These are phyloP conservation scores for Zymoseptoria ardabiliae DNA, from an alignment of 2,329 filamentous ascomycete genomes.

Conservation along the genomic window DNA sequence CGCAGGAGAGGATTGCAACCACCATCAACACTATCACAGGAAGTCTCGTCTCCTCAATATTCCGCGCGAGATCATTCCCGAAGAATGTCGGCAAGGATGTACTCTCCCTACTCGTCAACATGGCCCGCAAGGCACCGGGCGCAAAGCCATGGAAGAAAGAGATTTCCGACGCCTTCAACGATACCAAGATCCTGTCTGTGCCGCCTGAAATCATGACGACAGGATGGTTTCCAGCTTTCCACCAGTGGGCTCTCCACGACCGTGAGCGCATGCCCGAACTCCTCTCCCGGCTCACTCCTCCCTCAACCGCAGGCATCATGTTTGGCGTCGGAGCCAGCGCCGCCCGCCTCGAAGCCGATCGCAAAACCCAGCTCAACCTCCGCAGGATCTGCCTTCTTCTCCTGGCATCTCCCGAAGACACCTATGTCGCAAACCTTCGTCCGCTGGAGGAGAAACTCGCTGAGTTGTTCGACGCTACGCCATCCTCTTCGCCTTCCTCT, in stretches of 20 bases:
- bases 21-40: slow-evolving; percentile 75
- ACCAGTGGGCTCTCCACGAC: slow-evolving; percentile 76
- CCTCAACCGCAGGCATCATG: slow-evolving; percentile 89
- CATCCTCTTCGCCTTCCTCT: slow-evolving; percentile 85
- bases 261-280: slow-evolving; percentile 84
- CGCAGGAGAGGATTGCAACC: slow-evolving; percentile 72
- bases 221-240: slow-evolving; percentile 76
- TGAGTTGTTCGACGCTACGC: slow-evolving; percentile 75
- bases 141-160: slow-evolving; percentile 93
- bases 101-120: slow-evolving; percentile 65
- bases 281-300: slow-evolving; percentile 68
- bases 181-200: slow-evolving; percentile 74
- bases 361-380: slow-evolving; percentile 83
- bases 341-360: slow-evolving; percentile 87
- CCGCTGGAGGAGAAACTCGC: slow-evolving; percentile 74
- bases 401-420: slow-evolving; percentile 67
- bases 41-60: slow-evolving; percentile 71
- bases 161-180: slow-evolving; percentile 83
- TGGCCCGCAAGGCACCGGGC: slow-evolving; percentile 68
- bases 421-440: slow-evolving; percentile 69
- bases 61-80: slow-evolving; percentile 80
- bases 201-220: slow-evolving; percentile 56
- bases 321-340: slow-evolving; percentile 97
- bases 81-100: slow-evolving; percentile 69
- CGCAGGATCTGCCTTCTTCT: slow-evolving; percentile 74